Percentiles rank a stretch among this genome's conserved stretches.
Conservation (phyloP, 345 rosid genomes). For the Ailanthus altissimus region DNA sequence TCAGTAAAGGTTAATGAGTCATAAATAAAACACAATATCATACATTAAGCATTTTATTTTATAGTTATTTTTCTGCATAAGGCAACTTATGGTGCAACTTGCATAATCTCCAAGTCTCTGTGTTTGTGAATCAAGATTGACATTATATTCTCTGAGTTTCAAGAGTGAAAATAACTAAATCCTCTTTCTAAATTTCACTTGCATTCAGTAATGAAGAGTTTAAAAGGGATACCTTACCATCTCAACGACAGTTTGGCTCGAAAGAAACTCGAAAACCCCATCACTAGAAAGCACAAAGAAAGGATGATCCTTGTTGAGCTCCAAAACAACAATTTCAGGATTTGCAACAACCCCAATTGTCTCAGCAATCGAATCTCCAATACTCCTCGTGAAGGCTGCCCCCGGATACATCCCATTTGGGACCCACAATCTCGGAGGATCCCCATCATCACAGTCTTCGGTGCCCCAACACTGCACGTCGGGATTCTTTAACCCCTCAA, state of each 20-base stretch:
- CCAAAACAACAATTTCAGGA: constrained; percentile 89
- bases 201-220: background rate
- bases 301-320: constrained; percentile 79
- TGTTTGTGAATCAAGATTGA: no score
- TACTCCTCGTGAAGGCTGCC: constrained; percentile 94
- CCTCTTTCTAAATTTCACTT: background rate
- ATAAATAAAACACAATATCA: background rate
- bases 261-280: constrained; percentile 96
- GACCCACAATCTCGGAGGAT: constrained; percentile 96
- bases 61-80: background rate
- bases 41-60: no score
- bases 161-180: constrained; percentile 5
- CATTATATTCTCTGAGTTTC: background rate
- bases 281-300: constrained; percentile 98
- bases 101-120: background rate
- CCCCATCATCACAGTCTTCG: constrained; percentile 96
- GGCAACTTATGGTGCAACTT: background rate
- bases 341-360: constrained; percentile 92
- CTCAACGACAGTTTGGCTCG: constrained; percentile 95
- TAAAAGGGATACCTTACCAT: constrained; percentile 70
- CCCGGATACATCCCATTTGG: constrained; percentile 98
- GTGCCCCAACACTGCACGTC: constrained; percentile 96
- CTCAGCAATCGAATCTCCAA: constrained; percentile 94
- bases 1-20: background rate
- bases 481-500: constrained; percentile 94